Conservation (phyloP, 192 early-diverging fungal genomes). For the Podila verticillata region DNA sequence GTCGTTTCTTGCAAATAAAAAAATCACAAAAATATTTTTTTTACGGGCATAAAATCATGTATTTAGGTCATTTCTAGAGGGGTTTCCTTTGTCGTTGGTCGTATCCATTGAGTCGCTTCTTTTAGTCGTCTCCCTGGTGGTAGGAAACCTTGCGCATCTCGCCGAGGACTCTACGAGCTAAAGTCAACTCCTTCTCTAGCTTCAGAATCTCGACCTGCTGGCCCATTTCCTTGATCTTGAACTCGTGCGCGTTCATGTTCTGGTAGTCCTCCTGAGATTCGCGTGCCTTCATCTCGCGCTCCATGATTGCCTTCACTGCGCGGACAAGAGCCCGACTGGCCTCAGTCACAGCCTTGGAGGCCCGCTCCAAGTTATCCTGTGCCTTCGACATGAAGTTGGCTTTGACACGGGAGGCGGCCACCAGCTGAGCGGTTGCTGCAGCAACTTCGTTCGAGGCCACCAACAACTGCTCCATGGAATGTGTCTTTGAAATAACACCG, state of each 20-base stretch:
- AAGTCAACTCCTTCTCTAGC: slow-evolving; percentile 90
- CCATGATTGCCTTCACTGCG: slow-evolving; percentile 87
- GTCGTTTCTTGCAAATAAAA: slow-evolving; percentile 64
- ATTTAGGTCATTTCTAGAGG: no score
- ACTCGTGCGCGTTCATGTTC: slow-evolving; percentile 88
- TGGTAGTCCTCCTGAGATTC: slow-evolving; percentile 69
- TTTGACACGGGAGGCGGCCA: slow-evolving; percentile 96
- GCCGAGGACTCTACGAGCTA: slow-evolving; percentile 86
- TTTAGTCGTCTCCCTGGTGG: slow-evolving; percentile 67
- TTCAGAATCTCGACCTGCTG: slow-evolving; percentile 97
- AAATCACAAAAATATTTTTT: no score
- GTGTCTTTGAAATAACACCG: slow-evolving; percentile 91
- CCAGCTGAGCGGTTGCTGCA: slow-evolving; percentile 95
- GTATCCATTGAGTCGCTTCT: slow-evolving; percentile 75
- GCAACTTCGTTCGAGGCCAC: slow-evolving; percentile 97
- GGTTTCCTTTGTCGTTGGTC: no score
- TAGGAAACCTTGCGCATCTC: slow-evolving; percentile 93
- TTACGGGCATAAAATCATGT: no score
- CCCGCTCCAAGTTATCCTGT: slow-evolving; percentile 93
- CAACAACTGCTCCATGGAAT: slow-evolving; percentile 92
- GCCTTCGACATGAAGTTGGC: slow-evolving; percentile 91
- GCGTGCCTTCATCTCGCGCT: slow-evolving; percentile 75
- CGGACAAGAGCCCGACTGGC: slow-evolving; percentile 93
- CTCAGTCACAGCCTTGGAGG: slow-evolving; percentile 93
- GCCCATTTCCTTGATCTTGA: slow-evolving; percentile 97